These are phyloP conservation scores for Leucaena leucocephala DNA, from an alignment of 306 rosid genomes.

Conservation along the genomic window DNA sequence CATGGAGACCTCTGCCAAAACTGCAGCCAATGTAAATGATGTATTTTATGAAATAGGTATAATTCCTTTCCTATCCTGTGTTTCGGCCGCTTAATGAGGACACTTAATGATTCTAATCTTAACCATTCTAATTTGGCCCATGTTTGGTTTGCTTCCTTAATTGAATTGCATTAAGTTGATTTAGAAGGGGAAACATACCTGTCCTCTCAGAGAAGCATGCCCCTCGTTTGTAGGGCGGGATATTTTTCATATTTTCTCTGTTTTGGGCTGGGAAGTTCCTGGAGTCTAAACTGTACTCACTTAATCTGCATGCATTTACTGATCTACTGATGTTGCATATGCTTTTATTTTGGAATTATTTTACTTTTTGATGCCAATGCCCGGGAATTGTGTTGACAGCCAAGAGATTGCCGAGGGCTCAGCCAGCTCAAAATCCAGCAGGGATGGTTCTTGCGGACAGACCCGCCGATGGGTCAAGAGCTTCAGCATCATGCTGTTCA, in stretches of 20 bases:
- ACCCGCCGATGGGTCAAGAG: slow-evolving; percentile 56
- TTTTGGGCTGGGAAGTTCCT: not conserved
- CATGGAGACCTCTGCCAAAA: slow-evolving; percentile 70
- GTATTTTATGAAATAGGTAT: slow-evolving; percentile 64
- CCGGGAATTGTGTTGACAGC: slow-evolving; percentile 45
- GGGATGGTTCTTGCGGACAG: slow-evolving; percentile 74
- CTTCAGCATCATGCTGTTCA: slow-evolving; percentile 64
- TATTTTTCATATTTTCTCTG: not conserved
- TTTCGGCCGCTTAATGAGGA: slow-evolving; percentile 19
- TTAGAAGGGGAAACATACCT: not conserved
- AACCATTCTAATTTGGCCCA: not conserved
- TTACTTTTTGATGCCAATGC: not conserved
- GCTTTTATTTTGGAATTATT: slow-evolving; percentile 1
- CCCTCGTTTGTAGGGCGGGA: slow-evolving; percentile 10
- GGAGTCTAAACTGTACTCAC: not conserved
- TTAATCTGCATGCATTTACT: not conserved
- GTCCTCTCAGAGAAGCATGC: slow-evolving; percentile 8
- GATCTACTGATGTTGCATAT: not conserved
- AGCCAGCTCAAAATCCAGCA: slow-evolving; percentile 64
- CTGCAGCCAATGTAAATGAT: slow-evolving; percentile 64
- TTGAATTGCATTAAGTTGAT: slow-evolving; percentile 3
- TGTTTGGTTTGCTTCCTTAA: not conserved
- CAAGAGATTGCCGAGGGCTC: slow-evolving; percentile 65
- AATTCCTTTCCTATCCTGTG: slow-evolving; percentile 17
- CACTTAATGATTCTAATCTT: not conserved